phyloP scores from a whole-genome alignment of 305 asterid species.

The Caryopteris hybrid region DNA sequence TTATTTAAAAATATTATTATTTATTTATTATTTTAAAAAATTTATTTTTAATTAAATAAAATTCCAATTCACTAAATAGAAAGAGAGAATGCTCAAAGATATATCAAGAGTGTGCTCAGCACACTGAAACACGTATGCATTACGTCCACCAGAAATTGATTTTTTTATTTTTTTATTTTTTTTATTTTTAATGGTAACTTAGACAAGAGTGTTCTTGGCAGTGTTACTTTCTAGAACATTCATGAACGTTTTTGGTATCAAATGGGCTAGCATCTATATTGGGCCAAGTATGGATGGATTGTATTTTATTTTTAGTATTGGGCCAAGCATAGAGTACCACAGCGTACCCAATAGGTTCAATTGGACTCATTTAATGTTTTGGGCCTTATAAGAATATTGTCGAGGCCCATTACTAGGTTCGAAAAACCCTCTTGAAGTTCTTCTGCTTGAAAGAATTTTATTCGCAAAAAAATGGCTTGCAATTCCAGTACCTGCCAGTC shows the following conservation, averaged over 20 bases:
- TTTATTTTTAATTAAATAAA: no score
- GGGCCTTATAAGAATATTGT: not conserved
- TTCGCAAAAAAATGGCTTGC: constrained; percentile 33
- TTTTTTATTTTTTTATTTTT: no score
- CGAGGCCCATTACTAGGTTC: constrained; percentile 4
- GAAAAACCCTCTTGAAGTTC: constrained; percentile 14
- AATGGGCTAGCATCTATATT: not conserved
- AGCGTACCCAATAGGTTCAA: not conserved
- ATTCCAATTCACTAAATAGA: no score
- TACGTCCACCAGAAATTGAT: constrained; percentile 17
- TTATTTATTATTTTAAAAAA: no score
- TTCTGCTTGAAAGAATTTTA: not conserved
- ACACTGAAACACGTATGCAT: constrained; percentile 11
- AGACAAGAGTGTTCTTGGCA: not conserved
- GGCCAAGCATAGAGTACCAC: not conserved
- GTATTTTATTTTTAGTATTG: no score
- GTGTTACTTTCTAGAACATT: not conserved
- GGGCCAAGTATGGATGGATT: no score
- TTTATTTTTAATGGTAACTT: no score
- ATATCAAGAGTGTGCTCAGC: constrained; percentile 5
- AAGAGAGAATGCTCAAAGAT: no score
- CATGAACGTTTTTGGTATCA: not conserved
- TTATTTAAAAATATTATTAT: no score
- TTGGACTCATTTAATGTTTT: not conserved
- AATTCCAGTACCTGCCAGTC: constrained; percentile 61